Evolutionary conservation across 768 basidiomycete genomes (phyloP).

Genomic region (Boletus pseudopeckii): DNA sequence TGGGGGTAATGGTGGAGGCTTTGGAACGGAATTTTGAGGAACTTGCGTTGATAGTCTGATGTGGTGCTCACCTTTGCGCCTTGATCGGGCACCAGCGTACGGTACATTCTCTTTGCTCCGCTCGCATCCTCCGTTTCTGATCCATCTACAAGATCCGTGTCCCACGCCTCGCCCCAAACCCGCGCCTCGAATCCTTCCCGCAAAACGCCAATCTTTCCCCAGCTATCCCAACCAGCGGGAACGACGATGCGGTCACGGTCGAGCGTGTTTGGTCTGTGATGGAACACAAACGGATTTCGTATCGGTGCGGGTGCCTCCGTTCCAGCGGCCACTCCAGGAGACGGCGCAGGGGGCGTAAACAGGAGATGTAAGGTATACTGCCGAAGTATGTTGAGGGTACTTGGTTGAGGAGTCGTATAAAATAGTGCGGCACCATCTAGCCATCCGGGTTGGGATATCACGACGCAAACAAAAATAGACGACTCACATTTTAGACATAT

Average conservation of each 20-base stretch:
- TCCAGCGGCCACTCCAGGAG: conserved; percentile 33
- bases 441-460: conserved; percentile 3
- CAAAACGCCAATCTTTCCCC: conserved; percentile 91
- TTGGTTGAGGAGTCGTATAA: conserved; percentile 82
- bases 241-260: conserved; percentile 92
- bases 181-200: conserved; percentile 90
- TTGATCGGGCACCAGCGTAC: conserved; percentile 69
- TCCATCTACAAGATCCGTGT: conserved; percentile 58
- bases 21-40: conserved; percentile 1
- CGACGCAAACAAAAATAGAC: not conserved
- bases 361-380: conserved; percentile 76
- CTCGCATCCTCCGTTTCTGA: conserved; percentile 37
- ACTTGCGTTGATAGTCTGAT: not conserved
- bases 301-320: conserved; percentile 44
- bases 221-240: conserved; percentile 96
- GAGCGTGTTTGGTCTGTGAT: conserved; percentile 82
- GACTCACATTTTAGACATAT: conserved; percentile 88
- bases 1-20: conserved; percentile 67
- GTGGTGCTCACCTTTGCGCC: conserved; percentile 57
- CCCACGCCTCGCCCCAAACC: conserved; percentile 77
- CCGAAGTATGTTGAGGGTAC: conserved; percentile 70
- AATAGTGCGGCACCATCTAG: conserved; percentile 90
- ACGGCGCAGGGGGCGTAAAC: conserved; percentile 61
- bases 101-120: conserved; percentile 67
- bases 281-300: conserved; percentile 83